Evolutionary conservation across 2,329 filamentous ascomycete genomes (phyloP), one percentile per base, ranked within the genome.

Genomic region (Arthrocladium fulminans): DNA sequence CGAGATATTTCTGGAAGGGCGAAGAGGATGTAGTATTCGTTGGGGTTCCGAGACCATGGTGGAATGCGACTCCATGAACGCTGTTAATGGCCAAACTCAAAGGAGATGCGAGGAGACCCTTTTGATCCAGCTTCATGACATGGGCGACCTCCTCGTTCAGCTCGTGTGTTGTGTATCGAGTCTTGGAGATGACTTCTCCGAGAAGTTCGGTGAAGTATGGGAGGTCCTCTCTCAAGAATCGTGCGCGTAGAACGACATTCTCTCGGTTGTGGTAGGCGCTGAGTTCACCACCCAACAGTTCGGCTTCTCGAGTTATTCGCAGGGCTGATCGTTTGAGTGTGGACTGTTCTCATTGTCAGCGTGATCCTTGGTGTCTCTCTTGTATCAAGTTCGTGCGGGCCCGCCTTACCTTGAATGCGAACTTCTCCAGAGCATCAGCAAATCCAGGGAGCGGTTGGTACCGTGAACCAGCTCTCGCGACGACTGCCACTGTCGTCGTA

Each of bases 131-230:
- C 66, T 85, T 79, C 61, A 98, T 79, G 58, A 86, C 74, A 53
- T 81, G 76, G 66, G 86, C 74, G 57, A 98, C 77, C 64, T 96
- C 84, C 74, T 98, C 92, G 63, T 86, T 77, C 68, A 90, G 87
- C 70, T 96, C 88, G 71, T 94, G 82, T 60, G 80, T 67, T 54
- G 82, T 81, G 69, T 87, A 98, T 73, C 88, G 92, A 60, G 90
- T 94, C 71, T 86, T 75, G 53, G 84, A 82, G 63, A 92, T 77
- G 61, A 96, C 86, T 76, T 98, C 94, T 64, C 84, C 88, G 60
- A 98, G 79, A 57, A 98, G 78, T 76, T 98, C 92, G 63, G 88
- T 81, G 69, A 95, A 98, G 80, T 97, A 98, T 59, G 92, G 92
- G 59, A 98, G 81, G 67, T 98, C 89, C 67, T 92, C 83, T 66